Evolutionary conservation across 1,139 yeast genomes (phyloP), one percentile per base, ranked within the genome.

Genomic region (Yamadazyma kanchanaburiensis): DNA sequence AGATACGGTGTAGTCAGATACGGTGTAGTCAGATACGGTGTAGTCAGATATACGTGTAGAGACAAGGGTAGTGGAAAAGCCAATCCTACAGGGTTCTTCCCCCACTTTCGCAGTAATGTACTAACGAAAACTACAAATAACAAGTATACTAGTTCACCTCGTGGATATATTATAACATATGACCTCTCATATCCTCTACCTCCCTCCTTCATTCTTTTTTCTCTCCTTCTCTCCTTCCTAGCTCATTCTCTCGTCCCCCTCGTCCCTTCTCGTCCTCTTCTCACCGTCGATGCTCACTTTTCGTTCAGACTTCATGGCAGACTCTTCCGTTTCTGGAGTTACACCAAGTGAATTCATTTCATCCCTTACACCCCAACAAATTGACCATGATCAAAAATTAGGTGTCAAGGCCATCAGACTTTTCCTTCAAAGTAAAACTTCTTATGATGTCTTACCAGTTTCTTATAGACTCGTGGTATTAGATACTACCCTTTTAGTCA

Each of bases 371-470:
- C 53, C 58, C 2, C 70, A 65, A 35, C 73, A 69, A 41, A 59
- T 69, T 25, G 70, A 67, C 36, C 68, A 66, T 35, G 87, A 80
- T 46, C 94, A 83, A 48, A 70, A 69, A 40, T 59, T 75, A 5
- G 89, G 88, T 0, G 69, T 83, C 31, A 77, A 74, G 44, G 88
- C 95, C 18, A 91, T 91, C 39, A 67, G 96, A 35, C 65, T 77
- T 26, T 91, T 94, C 50, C 65, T 94, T 31, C 85, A 87, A 53
- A 80, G 94, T 33, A 89, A 91, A 54, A 91, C 96, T 0, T 86
- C 96, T 1, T 94, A 91, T 55, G 99, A 94, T 51, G 98, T 94
- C 18, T 70, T 94, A 30, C 98, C 99, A 1, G 98, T 94, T 26
- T 83, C 95, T 27, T 94, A 91, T 56, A 72, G 97, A 44, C 71